Evolutionary conservation across 768 basidiomycete species (phyloP).

Genomic region (Tylopilus rubrobrunneus): DNA sequence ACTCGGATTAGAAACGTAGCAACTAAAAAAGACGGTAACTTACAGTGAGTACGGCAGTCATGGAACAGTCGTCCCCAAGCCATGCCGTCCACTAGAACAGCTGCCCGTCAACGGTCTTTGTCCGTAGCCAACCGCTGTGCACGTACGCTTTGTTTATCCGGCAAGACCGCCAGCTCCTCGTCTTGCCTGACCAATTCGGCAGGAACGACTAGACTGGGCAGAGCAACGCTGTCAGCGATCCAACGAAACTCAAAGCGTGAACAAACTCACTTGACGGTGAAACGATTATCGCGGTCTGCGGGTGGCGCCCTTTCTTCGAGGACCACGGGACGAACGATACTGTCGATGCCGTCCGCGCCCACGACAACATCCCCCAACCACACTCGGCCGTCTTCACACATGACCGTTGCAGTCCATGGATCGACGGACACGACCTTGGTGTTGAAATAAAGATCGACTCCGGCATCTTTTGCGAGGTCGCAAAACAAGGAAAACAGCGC

Average conservation of each 20-base stretch:
- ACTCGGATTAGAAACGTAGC: not conserved
- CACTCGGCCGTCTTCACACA: slow-evolving; percentile 39
- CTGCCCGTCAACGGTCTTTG: not conserved
- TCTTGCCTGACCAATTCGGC: slow-evolving; percentile 15
- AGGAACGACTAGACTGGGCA: slow-evolving; percentile 16
- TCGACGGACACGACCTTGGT: slow-evolving; percentile 34
- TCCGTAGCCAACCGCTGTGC: not conserved
- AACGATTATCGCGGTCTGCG: slow-evolving; percentile 12
- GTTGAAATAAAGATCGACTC: slow-evolving; percentile 45
- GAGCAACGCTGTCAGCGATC: not conserved
- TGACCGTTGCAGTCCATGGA: slow-evolving; percentile 26
- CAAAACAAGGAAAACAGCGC: slow-evolving; percentile 47
- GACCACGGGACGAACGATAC: slow-evolving; percentile 36
- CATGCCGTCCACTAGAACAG: slow-evolving; percentile 18
- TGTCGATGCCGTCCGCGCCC: slow-evolving; percentile 58
- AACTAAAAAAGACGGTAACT: not conserved
- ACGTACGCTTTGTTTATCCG: slow-evolving; percentile 14
- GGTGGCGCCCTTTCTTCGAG: slow-evolving; percentile 13
- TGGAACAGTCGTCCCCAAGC: slow-evolving; percentile 20
- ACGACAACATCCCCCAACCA: slow-evolving; percentile 50
- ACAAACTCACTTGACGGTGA: slow-evolving; percentile 13
- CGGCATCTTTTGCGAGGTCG: slow-evolving; percentile 42
- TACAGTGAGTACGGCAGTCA: slow-evolving; percentile 19
- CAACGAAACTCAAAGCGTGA: not conserved
- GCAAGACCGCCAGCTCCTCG: slow-evolving; percentile 11